Evolutionary conservation across 441 rosid species (phyloP).

Genomic region (Adansonia rubrostipa): DNA sequence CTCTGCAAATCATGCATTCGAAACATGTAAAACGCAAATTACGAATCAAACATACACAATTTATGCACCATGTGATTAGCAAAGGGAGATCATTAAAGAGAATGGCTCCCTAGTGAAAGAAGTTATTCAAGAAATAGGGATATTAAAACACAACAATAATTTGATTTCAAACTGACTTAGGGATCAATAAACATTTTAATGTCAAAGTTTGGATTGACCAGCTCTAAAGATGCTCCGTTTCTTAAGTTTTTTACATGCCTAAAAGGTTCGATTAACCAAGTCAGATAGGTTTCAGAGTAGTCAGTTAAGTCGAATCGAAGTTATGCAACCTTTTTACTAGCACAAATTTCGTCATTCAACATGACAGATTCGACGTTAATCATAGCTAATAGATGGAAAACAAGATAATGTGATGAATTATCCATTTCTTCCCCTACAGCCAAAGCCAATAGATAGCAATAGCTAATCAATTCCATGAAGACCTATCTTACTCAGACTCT

Average conservation of each 20-base stretch:
- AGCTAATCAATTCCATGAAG: background rate
- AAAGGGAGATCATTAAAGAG: background rate
- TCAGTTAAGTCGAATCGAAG: background rate
- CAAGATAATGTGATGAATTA: background rate
- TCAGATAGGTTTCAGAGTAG: background rate
- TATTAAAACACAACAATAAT: background rate
- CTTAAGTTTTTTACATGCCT: background rate
- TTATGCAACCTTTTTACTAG: conserved; percentile 1
- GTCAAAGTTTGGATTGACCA: background rate
- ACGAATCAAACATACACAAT: background rate
- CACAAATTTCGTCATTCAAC: background rate
- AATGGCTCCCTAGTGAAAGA: background rate
- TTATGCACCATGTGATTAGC: background rate
- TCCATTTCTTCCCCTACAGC: background rate
- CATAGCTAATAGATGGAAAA: background rate
- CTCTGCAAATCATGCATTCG: conserved; percentile 48
- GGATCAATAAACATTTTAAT: background rate
- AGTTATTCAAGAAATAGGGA: background rate
- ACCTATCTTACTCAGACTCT: too few species aligned
- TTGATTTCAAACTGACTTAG: background rate
- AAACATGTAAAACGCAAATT: conserved; percentile 3
- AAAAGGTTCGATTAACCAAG: background rate
- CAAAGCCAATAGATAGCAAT: conserved; percentile 8
- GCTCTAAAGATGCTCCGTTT: background rate
- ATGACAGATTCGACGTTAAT: background rate